Evolutionary conservation across 768 basidiomycete genomes (phyloP).

Genomic region (Mrakia frigida): DNA sequence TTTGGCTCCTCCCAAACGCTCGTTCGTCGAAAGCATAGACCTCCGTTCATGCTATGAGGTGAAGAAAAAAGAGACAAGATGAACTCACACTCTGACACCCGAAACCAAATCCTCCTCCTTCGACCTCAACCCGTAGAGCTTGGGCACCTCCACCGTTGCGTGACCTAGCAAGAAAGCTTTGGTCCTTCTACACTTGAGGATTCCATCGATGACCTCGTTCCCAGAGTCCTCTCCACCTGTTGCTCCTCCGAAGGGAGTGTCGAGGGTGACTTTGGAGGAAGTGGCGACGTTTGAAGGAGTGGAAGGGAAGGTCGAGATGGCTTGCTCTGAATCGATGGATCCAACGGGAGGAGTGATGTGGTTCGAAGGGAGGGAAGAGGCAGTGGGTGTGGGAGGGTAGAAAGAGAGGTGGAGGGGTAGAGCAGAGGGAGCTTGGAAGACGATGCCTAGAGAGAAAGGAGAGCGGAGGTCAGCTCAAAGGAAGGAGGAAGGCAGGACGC

Average conservation of each 20-base stretch:
- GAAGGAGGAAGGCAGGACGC: not conserved
- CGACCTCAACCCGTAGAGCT: not conserved
- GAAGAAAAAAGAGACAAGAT: not conserved
- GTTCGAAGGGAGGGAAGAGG: not conserved
- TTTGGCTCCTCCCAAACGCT: not conserved
- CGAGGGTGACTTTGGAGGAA: constrained; percentile 11
- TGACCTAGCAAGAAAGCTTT: not conserved
- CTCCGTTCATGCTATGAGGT: not conserved
- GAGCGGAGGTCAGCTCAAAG: not conserved
- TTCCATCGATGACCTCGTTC: not conserved
- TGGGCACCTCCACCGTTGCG: not conserved
- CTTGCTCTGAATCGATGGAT: not conserved
- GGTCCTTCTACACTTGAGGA: not conserved
- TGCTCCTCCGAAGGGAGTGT: constrained; percentile 13
- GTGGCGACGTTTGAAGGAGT: not conserved
- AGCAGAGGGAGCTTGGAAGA: not conserved
- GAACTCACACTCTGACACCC: not conserved
- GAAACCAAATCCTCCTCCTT: not conserved
- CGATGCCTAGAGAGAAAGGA: not conserved
- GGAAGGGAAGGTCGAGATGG: not conserved
- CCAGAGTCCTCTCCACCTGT: not conserved
- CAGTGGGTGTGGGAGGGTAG: not conserved
- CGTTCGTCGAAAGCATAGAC: not conserved
- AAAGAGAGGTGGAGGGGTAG: not conserved
- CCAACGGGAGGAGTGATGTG: not conserved